These are phyloP conservation scores for Coccinonectria pachysandricola DNA, from an alignment of 2,329 filamentous ascomycete genomes.

Conservation along the genomic window DNA sequence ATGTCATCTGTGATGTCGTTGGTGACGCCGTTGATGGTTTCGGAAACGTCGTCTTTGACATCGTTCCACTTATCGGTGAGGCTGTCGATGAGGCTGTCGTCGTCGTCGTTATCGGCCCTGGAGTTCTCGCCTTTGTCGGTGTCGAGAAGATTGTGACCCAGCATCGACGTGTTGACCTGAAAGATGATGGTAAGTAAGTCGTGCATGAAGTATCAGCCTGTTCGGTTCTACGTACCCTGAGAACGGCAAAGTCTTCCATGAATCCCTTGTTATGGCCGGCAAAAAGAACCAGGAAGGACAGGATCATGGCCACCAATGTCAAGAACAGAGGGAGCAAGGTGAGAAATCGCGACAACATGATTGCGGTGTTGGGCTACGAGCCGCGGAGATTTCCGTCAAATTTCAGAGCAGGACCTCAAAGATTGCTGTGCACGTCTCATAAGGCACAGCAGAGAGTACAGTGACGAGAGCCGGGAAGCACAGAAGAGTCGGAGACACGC, in stretches of 20 bases:
- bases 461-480: no score
- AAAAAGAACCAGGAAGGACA: constrained; percentile 30
- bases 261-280: constrained; percentile 30
- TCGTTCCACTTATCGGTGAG: constrained; percentile 21
- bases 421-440: no score
- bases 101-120: constrained; percentile 11
- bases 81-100: constrained; percentile 14
- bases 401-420: no score
- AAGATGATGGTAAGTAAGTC: background rate
- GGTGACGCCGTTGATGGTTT: constrained; percentile 29
- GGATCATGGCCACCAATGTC: constrained; percentile 28
- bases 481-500: no score
- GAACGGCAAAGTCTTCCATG: constrained; percentile 33
- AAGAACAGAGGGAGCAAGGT: constrained; percentile 28
- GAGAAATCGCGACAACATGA: constrained; percentile 18
- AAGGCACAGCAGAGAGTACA: no score
- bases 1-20: constrained; percentile 31
- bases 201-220: rapidly evolving
- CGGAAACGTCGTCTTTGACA: constrained; percentile 24
- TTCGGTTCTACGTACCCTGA: constrained; percentile 28
- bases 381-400: no score
- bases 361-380: constrained; percentile 5
- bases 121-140: constrained; percentile 14
- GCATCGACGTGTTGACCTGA: constrained; percentile 29
- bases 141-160: constrained; percentile 25